phyloP scores from a whole-genome alignment of 2,329 filamentous ascomycete species.

The Cytospora chrysosperma region DNA sequence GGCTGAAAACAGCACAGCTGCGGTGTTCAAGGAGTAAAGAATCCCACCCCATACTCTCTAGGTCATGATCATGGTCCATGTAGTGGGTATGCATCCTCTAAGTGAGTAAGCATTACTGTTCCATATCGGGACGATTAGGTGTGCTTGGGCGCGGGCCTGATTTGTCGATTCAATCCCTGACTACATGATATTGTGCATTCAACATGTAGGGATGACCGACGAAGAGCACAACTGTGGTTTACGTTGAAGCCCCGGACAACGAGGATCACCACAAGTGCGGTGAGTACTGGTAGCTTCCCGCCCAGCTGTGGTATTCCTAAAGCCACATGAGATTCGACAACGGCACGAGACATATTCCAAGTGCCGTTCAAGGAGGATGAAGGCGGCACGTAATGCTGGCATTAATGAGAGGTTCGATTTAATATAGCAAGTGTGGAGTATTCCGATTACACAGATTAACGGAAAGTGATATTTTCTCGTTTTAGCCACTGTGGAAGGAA shows the following conservation, averaged over 20 bases:
- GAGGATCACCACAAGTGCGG: neutral
- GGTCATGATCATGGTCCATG: no score
- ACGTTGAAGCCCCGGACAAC: neutral
- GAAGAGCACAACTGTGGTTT: neutral
- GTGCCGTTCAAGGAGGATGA: neutral
- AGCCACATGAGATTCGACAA: neutral
- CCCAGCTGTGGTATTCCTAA: neutral
- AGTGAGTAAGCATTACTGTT: neutral
- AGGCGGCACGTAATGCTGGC: neutral
- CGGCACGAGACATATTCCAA: neutral
- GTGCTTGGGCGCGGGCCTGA: neutral
- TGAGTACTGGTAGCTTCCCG: neutral
- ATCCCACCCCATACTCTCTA: no score
- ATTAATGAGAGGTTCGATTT: neutral
- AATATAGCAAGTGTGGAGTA: neutral
- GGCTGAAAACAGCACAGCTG: neutral
- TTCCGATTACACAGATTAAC: neutral
- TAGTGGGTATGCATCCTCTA: neutral
- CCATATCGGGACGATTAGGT: neutral
- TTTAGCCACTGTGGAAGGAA: neutral
- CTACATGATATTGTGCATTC: neutral
- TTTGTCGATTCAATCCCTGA: neutral
- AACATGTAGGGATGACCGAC: neutral
- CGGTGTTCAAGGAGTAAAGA: neutral
- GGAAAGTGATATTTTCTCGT: neutral